These are phyloP conservation scores for Neonectria magnoliae DNA, from an alignment of 2,329 filamentous ascomycete species.

Conservation along the genomic window DNA sequence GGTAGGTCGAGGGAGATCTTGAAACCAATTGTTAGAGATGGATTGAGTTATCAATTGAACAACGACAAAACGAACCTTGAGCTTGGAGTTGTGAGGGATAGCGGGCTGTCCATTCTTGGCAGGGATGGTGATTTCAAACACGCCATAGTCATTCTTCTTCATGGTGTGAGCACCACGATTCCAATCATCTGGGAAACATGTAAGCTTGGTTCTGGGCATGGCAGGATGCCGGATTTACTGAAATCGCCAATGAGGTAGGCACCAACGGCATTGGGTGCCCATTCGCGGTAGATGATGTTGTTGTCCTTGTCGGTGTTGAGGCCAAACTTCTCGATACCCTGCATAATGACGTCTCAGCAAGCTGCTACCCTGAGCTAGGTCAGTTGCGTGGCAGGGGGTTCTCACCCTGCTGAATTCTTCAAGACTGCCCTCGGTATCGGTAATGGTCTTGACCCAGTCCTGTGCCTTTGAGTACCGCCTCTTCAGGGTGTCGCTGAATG, in stretches of 20 bases:
- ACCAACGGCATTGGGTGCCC: conserved; percentile 88
- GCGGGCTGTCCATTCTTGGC: conserved; percentile 77
- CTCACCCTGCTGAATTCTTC: conserved; percentile 88
- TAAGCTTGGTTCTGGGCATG: conserved; percentile 40
- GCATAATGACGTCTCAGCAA: conserved; percentile 12
- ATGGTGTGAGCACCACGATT: conserved; percentile 84
- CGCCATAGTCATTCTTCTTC: conserved; percentile 85
- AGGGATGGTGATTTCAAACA: conserved; percentile 85
- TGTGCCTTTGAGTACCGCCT: conserved; percentile 82
- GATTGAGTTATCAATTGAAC: background rate
- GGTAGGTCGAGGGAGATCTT: conserved; percentile 87
- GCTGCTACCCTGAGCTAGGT: background rate
- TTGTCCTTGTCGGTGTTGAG: conserved; percentile 84
- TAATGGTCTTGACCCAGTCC: conserved; percentile 85
- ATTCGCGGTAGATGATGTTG: conserved; percentile 92
- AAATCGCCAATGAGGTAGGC: conserved; percentile 95
- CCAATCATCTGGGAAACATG: conserved; percentile 76
- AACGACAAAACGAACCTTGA: conserved; percentile 74
- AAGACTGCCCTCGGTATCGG: conserved; percentile 85
- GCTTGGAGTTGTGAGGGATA: conserved; percentile 92
- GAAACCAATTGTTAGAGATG: conserved; percentile 16
- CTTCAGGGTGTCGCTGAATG: conserved; percentile 82
- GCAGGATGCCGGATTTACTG: conserved; percentile 65
- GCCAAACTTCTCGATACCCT: conserved; percentile 90
- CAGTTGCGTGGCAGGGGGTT: background rate